phyloP scores from a whole-genome alignment of 768 basidiomycete genomes.

The Termitomyces eurrhizus region DNA sequence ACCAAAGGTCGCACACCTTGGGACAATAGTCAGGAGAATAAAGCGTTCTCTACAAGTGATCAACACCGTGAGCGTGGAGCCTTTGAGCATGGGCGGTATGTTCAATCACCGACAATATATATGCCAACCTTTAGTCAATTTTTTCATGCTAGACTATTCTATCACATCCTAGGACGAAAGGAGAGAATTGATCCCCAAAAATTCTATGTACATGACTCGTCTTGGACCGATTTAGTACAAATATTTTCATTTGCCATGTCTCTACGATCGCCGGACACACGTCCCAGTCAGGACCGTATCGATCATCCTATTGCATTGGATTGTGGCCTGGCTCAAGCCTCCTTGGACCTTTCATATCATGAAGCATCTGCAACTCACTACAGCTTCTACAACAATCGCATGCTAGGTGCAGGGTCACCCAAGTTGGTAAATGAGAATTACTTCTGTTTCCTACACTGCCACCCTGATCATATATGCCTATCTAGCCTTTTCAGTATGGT shows the following conservation, averaged over 20 bases:
- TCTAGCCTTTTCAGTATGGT: constrained; percentile 28
- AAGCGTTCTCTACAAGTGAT: constrained; percentile 24
- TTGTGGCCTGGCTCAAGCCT: constrained; percentile 39
- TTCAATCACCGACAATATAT: neutral
- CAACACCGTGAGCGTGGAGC: constrained; percentile 28
- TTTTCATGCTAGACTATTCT: constrained; percentile 23
- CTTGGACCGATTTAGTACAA: constrained; percentile 29
- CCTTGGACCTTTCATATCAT: constrained; percentile 17
- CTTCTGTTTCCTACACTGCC: neutral
- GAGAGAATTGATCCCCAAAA: constrained; percentile 20
- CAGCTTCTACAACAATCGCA: constrained; percentile 12
- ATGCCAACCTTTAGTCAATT: neutral
- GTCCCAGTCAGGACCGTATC: constrained; percentile 24
- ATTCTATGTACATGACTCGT: constrained; percentile 24
- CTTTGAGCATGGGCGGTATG: constrained; percentile 48
- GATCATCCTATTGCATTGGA: constrained; percentile 30
- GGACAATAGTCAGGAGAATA: constrained; percentile 43
- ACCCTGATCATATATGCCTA: neutral
- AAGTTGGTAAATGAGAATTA: constrained; percentile 6
- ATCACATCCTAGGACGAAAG: constrained; percentile 23
- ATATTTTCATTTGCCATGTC: constrained; percentile 35
- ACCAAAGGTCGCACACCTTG: constrained; percentile 27
- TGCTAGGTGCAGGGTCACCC: constrained; percentile 11
- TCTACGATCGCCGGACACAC: constrained; percentile 30
- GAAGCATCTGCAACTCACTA: constrained; percentile 22